Percentiles rank a stretch among this genome's conserved stretches.
Conservation (phyloP, 805 yeast genomes). For the Tetrapisispora arboricola region DNA sequence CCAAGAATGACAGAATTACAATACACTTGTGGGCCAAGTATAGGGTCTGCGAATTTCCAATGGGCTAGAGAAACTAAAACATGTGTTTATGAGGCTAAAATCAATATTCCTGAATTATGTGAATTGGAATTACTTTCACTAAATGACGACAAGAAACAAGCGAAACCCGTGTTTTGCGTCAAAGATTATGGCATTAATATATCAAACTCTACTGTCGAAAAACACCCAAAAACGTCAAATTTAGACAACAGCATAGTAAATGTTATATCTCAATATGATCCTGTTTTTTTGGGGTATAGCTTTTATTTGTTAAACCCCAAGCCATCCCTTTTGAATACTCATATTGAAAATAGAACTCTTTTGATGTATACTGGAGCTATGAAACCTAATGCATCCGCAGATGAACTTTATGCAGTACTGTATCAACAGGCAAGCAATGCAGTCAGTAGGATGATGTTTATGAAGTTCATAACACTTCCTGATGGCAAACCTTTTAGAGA, state of each 20-base stretch:
- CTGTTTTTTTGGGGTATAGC: constrained; percentile 21
- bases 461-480: constrained; percentile 12
- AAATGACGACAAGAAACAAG: constrained; percentile 16
- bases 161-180: constrained; percentile 13
- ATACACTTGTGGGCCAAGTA: constrained; percentile 39
- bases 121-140: constrained; percentile 21
- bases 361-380: constrained; percentile 3
- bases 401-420: background rate
- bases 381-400: background rate
- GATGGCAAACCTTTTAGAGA: constrained; percentile 8
- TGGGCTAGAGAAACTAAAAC: constrained; percentile 44
- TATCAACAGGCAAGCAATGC: constrained; percentile 15
- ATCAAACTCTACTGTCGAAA: background rate
- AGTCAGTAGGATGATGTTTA: constrained; percentile 13
- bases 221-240: background rate
- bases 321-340: background rate
- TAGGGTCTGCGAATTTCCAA: constrained; percentile 18
- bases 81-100: constrained; percentile 45
- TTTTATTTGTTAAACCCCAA: constrained; percentile 17
- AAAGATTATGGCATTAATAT: background rate
- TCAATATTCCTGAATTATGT: constrained; percentile 45
- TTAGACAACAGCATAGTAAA: constrained; percentile 5
- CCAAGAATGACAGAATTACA: constrained; percentile 46
- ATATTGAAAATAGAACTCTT: background rate
- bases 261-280: constrained; percentile 14